Percentiles rank a stretch among this genome's conserved stretches.
Conservation (phyloP, 2,329 filamentous ascomycete species). For the Arthrobotrys conoides region DNA sequence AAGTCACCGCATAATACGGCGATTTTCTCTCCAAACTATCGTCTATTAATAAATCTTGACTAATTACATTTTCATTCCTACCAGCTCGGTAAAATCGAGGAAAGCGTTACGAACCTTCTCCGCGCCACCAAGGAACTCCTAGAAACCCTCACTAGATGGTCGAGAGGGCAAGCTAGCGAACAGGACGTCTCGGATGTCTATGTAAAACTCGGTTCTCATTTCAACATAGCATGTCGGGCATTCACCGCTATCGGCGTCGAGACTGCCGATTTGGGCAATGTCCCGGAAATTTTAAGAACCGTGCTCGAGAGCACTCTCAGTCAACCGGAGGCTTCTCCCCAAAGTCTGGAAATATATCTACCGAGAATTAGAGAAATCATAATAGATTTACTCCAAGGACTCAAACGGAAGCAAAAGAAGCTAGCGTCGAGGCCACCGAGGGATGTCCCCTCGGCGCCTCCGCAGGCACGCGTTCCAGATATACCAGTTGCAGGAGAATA, state of each 20-base stretch:
- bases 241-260: constrained; percentile 98
- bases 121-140: constrained; percentile 98
- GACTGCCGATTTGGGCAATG: constrained; percentile 91
- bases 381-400: constrained; percentile 93
- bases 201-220: constrained; percentile 96
- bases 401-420: constrained; percentile 97
- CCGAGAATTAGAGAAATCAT: constrained; percentile 98
- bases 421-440: constrained; percentile 72
- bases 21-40: constrained; percentile 3
- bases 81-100: constrained; percentile 92
- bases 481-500: constrained; percentile 65
- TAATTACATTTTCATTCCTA: constrained; percentile 13
- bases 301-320: constrained; percentile 97
- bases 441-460: constrained; percentile 64
- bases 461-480: constrained; percentile 67
- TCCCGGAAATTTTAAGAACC: constrained; percentile 88
- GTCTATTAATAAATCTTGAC: constrained; percentile 15
- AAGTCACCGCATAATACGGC: constrained; percentile 5
- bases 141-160: constrained; percentile 98
- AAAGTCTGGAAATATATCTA: constrained; percentile 93
- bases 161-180: constrained; percentile 89
- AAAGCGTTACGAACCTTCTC: constrained; percentile 96
- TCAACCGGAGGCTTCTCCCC: constrained; percentile 87
- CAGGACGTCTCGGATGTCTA: constrained; percentile 98
- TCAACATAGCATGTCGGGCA: constrained; percentile 97